Evolutionary conservation across 169 alveolate species (phyloP), one percentile per base, ranked within the genome.

Genomic region (Babesia ovis): DNA sequence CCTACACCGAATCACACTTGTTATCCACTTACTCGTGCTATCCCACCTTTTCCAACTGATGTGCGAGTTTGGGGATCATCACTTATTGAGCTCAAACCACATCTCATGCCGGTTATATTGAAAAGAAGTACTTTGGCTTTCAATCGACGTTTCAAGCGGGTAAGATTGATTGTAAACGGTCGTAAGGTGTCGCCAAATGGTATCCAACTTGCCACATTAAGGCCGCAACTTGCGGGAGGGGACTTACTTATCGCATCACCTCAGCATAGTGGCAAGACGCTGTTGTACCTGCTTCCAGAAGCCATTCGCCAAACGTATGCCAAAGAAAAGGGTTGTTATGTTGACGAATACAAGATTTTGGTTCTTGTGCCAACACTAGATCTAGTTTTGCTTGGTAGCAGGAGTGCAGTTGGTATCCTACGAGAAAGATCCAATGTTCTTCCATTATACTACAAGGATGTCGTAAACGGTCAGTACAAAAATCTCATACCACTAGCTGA

Each of bases 1-100:
- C 50, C 60, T 20, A 50, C 74, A 0, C 45, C 74, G 12, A 23
- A 50, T 45, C 74, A 64, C 25, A 39, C 42, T 4, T 4, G 61
- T 11, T 20, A 29, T 9, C 5, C 46, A 16, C 41, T 50, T 5
- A 20, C 51, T n/a, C 62, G 83, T 16, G 57, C 56, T 46, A 29
- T 79, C n/a, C 43, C 50, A 5, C 61, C 67, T 18, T 45, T 69
- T 14, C 68, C 61, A 20, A 57, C 84, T 14, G 48, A 81, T 53
- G 89, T 72, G 8, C 70, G 61, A 18, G 74, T 81, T 71, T 81
- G 89, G 89, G 85, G 89, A 0, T 72, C 89, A 11, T 71, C 89
- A 34, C 56, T 81, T 11, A 42, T 81, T 25, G 82, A 81, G 42
- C 43, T 62, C 18, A 59, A 72, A 39, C 74, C 77, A 16, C 45